Evolutionary conservation across 352 stramenopile species (phyloP), one percentile per base, ranked within the genome.

Genomic region (Achlya hypogyna): DNA sequence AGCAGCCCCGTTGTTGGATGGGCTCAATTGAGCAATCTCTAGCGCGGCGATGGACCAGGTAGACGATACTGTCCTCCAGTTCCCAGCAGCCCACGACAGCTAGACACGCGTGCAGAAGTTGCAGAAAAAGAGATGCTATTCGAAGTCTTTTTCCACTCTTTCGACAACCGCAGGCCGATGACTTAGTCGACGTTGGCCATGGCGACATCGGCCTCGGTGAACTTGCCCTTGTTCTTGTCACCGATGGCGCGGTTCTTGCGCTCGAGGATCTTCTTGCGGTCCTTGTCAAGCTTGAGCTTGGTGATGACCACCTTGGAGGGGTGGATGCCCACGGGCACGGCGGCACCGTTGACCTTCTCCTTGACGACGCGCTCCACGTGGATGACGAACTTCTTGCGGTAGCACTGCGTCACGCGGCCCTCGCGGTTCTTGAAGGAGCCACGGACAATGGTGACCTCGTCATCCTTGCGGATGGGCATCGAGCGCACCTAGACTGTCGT

Each of bases 221-320:
- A 93, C 83, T 96, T 95, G 84, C 82, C 82, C 87, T 96, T 93
- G 72, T 80, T 78, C 65, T 78, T 79, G 73, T 91, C 82, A 60
- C 74, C 73, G 51, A 82, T 75, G 35, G 84, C 81, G 70, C 89
- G 93, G 76, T 98, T 97, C 87, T 99, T 99, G 81, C 96, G 93
- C 78, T 99, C 96, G 59, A 99, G 81, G 73, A 98, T 96, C 69
- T 96, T 97, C 84, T 99, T 99, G 76, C 97, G 94, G 80, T 98
- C 96, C 91, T 99, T 99, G 89, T 99, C 96, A 69, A 99, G 91
- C 90, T 99, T 99, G 69, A 99, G 83, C 85, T 99, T 99, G 72
- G 96, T 99, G 84, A 99, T 99, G 58, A 98, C 86, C 59, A 99
- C 86, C 81, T 98, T 98, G 53, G 95, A 99, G 43, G 97, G 89